These are phyloP conservation scores for Penicillium cosmopolitanum DNA, from an alignment of 495 filamentous ascomycete genomes.

Conservation along the genomic window DNA sequence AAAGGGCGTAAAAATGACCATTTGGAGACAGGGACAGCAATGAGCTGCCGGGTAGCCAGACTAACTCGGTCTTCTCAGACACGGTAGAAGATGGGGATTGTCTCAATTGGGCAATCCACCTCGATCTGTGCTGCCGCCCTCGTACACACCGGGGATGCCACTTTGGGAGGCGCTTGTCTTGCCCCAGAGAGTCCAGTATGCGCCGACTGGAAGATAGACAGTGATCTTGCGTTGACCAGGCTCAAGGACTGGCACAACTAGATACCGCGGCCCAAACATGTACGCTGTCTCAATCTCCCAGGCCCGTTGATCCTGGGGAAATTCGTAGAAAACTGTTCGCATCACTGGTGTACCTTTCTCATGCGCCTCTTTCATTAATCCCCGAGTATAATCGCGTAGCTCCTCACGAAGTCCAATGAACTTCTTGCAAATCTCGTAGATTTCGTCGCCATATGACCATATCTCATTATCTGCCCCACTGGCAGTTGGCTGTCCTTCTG, in stretches of 20 bases:
- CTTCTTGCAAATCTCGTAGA: constrained; percentile 58
- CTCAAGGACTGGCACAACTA: constrained; percentile 53
- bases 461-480: constrained; percentile 59
- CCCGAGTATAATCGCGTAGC: constrained; percentile 53
- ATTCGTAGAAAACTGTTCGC: constrained; percentile 59
- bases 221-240: constrained; percentile 42
- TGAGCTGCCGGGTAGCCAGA: not conserved
- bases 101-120: constrained; percentile 51
- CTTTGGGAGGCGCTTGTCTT: constrained; percentile 15
- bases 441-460: constrained; percentile 60
- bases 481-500: constrained; percentile 39
- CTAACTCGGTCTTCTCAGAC: constrained; percentile 1
- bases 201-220: constrained; percentile 52
- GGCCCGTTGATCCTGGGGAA: constrained; percentile 49
- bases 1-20: not conserved
- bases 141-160: constrained; percentile 18
- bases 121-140: constrained; percentile 43
- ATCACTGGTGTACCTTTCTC: constrained; percentile 59
- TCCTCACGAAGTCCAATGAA: constrained; percentile 57
- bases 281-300: constrained; percentile 59
- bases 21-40: not conserved
- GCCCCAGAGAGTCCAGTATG: constrained; percentile 45
- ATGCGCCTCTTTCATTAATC: constrained; percentile 57
- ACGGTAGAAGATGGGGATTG: constrained; percentile 53
- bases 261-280: constrained; percentile 57